Percentiles rank a stretch among this genome's conserved stretches.
phyloP scores from a whole-genome alignment of 495 filamentous ascomycete species.

The Cercophora sp. region DNA sequence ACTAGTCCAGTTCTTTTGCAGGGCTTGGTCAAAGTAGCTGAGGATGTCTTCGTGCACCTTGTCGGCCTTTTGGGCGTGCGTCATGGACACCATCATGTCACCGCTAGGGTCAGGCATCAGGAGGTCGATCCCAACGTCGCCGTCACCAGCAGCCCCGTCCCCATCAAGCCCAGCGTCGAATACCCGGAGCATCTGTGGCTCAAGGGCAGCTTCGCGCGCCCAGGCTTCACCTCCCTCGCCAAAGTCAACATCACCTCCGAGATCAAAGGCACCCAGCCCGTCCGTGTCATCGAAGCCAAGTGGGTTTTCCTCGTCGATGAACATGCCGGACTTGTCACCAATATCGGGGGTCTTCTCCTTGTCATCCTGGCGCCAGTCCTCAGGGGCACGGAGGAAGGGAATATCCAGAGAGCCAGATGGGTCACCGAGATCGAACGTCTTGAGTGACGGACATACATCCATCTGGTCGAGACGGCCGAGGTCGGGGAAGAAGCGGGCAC shows the following conservation, averaged over 20 bases:
- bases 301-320: slow-evolving; percentile 76
- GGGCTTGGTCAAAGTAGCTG: slow-evolving; percentile 91
- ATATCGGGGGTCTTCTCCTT: slow-evolving; percentile 47
- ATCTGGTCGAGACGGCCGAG: slow-evolving; percentile 70
- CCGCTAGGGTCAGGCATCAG: slow-evolving; percentile 51
- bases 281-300: slow-evolving; percentile 82
- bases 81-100: slow-evolving; percentile 69
- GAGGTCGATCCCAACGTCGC: slow-evolving; percentile 53
- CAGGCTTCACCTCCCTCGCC: slow-evolving; percentile 74
- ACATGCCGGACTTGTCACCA: slow-evolving; percentile 71
- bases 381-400: slow-evolving; percentile 84
- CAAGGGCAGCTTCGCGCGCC: slow-evolving; percentile 63
- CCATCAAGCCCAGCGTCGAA: slow-evolving; percentile 51
- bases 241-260: slow-evolving; percentile 62
- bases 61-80: slow-evolving; percentile 54
- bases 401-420: slow-evolving; percentile 80
- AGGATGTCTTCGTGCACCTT: slow-evolving; percentile 86
- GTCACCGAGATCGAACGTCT: slow-evolving; percentile 86
- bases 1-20: slow-evolving; percentile 97
- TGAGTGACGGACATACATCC: slow-evolving; percentile 92
- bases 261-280: slow-evolving; percentile 69
- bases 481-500: slow-evolving; percentile 81
- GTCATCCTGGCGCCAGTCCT: slow-evolving; percentile 72
- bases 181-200: slow-evolving; percentile 59
- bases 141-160: slow-evolving; percentile 48